Percentiles rank a stretch among this genome's conserved stretches.
phyloP scores from a whole-genome alignment of 352 stramenopile species.

The Hyaloperonospora brassicae region DNA sequence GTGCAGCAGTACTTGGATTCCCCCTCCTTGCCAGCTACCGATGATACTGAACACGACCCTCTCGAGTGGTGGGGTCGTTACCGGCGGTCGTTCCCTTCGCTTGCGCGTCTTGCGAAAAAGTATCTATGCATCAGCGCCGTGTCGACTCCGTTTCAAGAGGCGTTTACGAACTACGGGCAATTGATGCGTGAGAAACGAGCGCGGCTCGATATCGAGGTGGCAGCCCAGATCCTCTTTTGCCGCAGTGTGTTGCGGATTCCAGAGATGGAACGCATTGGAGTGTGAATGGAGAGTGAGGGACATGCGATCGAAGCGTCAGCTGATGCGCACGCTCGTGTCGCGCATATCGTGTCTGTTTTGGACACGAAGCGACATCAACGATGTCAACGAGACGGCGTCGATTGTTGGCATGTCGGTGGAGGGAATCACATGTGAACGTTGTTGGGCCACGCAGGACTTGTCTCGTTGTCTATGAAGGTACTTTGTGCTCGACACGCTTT shows the following conservation, averaged over 20 bases:
- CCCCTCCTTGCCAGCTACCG: constrained; percentile 47
- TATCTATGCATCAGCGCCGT: constrained; percentile 74
- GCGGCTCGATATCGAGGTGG: constrained; percentile 68
- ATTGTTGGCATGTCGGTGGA: no score
- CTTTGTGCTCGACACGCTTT: no score
- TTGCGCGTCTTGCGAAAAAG: constrained; percentile 64
- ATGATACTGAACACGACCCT: constrained; percentile 68
- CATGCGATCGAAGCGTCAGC: no score
- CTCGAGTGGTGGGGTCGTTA: constrained; percentile 80
- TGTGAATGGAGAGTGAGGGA: constrained; percentile 18
- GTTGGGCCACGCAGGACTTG: no score
- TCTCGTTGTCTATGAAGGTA: no score
- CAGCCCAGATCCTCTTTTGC: constrained; percentile 71
- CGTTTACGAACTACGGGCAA: constrained; percentile 70
- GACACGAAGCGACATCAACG: no score
- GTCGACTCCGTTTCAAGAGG: constrained; percentile 65
- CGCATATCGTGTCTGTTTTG: no score
- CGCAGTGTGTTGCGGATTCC: constrained; percentile 67
- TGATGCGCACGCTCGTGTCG: no score
- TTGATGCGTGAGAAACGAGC: constrained; percentile 75
- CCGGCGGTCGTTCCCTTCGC: constrained; percentile 51
- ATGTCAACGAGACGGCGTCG: no score
- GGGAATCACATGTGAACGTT: no score
- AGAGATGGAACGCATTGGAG: constrained; percentile 80
- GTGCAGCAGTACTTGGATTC: constrained; percentile 71